phyloP scores from a whole-genome alignment of 2,329 filamentous ascomycete species.

The Verticillium alfalfae region DNA sequence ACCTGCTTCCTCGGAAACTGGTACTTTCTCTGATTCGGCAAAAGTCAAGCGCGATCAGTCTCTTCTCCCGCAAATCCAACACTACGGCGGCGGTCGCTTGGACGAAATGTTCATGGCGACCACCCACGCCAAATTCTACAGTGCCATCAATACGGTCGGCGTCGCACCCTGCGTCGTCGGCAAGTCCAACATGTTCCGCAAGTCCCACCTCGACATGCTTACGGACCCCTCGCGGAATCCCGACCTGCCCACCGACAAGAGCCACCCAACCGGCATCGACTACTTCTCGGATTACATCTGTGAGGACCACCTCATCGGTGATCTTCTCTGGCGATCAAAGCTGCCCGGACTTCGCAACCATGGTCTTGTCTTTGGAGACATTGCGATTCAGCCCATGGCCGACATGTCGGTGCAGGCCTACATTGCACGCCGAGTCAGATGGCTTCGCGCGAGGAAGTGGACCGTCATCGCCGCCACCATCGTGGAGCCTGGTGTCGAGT shows the following conservation, averaged over 20 bases:
- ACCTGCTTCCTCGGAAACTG: constrained; percentile 24
- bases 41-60: constrained; percentile 5
- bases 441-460: constrained; percentile 91
- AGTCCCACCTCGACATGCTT: constrained; percentile 77
- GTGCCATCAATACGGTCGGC: constrained; percentile 88
- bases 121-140: constrained; percentile 94
- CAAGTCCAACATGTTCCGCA: constrained; percentile 98
- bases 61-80: constrained; percentile 21
- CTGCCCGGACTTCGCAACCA: constrained; percentile 70
- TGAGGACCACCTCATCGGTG: constrained; percentile 94
- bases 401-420: constrained; percentile 75
- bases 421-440: constrained; percentile 74
- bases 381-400: constrained; percentile 85
- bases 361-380: constrained; percentile 74
- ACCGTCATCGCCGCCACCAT: constrained; percentile 85
- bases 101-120: constrained; percentile 95
- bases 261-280: constrained; percentile 66
- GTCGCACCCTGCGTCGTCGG: constrained; percentile 91
- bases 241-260: constrained; percentile 29
- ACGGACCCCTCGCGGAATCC: constrained; percentile 45
- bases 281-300: constrained; percentile 96
- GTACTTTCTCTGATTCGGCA: constrained; percentile 21
- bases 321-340: constrained; percentile 75
- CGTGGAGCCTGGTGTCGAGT: constrained; percentile 89
- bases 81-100: constrained; percentile 68